These are phyloP conservation scores for Albatrellus sp. DNA, from an alignment of 1,284 basidiomycete species.

Conservation along the genomic window DNA sequence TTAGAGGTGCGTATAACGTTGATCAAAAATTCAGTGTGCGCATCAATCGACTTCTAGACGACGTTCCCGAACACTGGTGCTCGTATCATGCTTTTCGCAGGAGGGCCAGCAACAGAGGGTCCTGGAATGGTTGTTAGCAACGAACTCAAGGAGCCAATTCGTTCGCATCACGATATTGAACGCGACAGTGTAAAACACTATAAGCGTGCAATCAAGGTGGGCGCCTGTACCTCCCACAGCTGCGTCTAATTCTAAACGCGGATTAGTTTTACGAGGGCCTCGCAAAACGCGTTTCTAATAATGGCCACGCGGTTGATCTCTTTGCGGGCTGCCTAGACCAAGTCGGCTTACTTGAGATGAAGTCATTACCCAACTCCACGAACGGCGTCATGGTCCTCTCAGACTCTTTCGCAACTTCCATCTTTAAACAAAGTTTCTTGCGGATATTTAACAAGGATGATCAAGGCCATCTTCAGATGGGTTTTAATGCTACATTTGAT, in stretches of 20 bases:
- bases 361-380: conserved; percentile 86
- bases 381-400: conserved; percentile 95
- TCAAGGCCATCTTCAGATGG: conserved; percentile 89
- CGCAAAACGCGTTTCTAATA: conserved; percentile 88
- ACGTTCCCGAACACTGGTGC: conserved; percentile 95
- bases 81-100: conserved; percentile 93
- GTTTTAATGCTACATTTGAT: conserved; percentile 98
- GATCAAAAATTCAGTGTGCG: background rate
- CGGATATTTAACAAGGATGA: conserved; percentile 92
- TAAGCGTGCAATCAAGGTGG: conserved; percentile 90
- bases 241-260: conserved; percentile 4
- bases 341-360: conserved; percentile 97
- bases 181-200: conserved; percentile 95
- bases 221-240: conserved; percentile 11
- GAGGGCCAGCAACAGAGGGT: conserved; percentile 94
- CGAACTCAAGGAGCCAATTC: conserved; percentile 94
- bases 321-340: conserved; percentile 98
- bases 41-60: conserved; percentile 30
- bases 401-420: conserved; percentile 96
- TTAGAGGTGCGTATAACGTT: conserved; percentile 52
- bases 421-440: conserved; percentile 98
- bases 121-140: conserved; percentile 95
- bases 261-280: conserved; percentile 88
- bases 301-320: conserved; percentile 91
- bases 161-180: conserved; percentile 99